These are phyloP conservation scores for Candida ficus DNA, from an alignment of 805 yeast species.

Conservation along the genomic window DNA sequence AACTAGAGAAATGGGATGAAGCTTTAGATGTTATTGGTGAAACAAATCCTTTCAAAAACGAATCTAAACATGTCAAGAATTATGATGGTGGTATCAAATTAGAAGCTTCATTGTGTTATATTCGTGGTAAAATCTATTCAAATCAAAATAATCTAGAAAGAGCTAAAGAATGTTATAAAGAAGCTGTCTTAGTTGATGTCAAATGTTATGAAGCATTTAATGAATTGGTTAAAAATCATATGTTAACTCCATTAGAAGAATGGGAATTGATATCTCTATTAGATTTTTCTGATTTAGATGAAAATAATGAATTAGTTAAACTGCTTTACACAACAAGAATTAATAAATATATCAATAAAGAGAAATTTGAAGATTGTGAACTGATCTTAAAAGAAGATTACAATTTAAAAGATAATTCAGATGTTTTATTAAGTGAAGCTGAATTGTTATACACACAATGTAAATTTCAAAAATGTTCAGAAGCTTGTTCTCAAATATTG, in stretches of 20 bases:
- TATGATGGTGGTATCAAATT: slow-evolving; percentile 82
- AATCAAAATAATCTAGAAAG: slow-evolving; percentile 77
- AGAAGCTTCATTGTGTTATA: slow-evolving; percentile 80
- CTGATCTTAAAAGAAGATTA: slow-evolving; percentile 64
- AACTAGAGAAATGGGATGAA: slow-evolving; percentile 77
- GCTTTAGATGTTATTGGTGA: slow-evolving; percentile 86
- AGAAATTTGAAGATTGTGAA: slow-evolving; percentile 60
- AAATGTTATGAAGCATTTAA: slow-evolving; percentile 92
- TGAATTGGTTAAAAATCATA: slow-evolving; percentile 64
- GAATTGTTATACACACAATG: slow-evolving; percentile 72
- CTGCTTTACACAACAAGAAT: slow-evolving; percentile 70
- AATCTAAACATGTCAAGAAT: slow-evolving; percentile 33
- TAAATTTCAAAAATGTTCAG: slow-evolving; percentile 69
- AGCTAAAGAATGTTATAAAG: slow-evolving; percentile 83
- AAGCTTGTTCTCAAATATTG: slow-evolving; percentile 55
- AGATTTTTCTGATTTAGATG: slow-evolving; percentile 69
- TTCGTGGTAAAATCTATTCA: slow-evolving; percentile 79
- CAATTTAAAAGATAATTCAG: slow-evolving; percentile 62
- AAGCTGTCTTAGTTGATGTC: slow-evolving; percentile 81
- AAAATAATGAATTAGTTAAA: slow-evolving; percentile 75
- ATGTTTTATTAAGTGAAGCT: slow-evolving; percentile 62
- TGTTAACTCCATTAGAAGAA: slow-evolving; percentile 80
- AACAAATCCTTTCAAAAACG: slow-evolving; percentile 59
- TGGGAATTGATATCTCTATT: slow-evolving; percentile 69
- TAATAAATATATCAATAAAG: slow-evolving; percentile 63